phyloP scores from a whole-genome alignment of 306 rosid species.

The Luffa aegyptiaca region DNA sequence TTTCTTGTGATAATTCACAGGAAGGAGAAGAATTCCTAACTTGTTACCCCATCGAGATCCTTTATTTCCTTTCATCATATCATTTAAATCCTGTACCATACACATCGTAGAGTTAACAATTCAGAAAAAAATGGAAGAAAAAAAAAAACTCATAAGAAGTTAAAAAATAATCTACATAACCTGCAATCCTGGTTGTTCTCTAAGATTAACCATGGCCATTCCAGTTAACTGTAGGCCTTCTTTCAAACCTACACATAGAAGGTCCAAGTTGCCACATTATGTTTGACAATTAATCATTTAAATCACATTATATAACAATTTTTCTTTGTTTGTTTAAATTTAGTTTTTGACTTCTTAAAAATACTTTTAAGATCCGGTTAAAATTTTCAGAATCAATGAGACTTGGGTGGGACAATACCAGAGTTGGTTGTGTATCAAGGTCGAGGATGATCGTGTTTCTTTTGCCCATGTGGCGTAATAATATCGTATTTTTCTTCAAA shows the following conservation, averaged over 20 bases:
- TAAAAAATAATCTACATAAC: slow-evolving; percentile 14
- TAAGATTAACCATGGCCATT: slow-evolving; percentile 69
- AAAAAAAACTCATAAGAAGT: too few species aligned
- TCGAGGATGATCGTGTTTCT: too few species aligned
- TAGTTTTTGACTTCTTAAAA: too few species aligned
- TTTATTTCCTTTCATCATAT: slow-evolving; percentile 50
- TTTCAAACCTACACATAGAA: slow-evolving; percentile 35
- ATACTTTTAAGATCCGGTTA: too few species aligned
- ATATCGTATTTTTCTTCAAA: too few species aligned
- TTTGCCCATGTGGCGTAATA: too few species aligned
- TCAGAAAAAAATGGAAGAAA: background rate
- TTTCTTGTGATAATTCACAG: slow-evolving; percentile 43
- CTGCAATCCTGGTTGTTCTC: slow-evolving; percentile 65
- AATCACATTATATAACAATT: background rate
- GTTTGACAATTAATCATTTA: background rate
- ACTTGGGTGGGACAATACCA: too few species aligned
- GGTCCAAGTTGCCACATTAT: background rate
- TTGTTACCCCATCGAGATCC: slow-evolving; percentile 80
- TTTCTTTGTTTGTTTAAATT: too few species aligned
- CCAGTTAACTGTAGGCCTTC: slow-evolving; percentile 77
- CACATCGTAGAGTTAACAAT: background rate
- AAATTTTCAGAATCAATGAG: too few species aligned
- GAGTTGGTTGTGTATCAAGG: too few species aligned
- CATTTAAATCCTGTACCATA: slow-evolving; percentile 41
- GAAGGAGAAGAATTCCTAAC: slow-evolving; percentile 59